Evolutionary conservation across 2,329 filamentous ascomycete species (phyloP).

Genomic region (Cytospora piceicola): DNA sequence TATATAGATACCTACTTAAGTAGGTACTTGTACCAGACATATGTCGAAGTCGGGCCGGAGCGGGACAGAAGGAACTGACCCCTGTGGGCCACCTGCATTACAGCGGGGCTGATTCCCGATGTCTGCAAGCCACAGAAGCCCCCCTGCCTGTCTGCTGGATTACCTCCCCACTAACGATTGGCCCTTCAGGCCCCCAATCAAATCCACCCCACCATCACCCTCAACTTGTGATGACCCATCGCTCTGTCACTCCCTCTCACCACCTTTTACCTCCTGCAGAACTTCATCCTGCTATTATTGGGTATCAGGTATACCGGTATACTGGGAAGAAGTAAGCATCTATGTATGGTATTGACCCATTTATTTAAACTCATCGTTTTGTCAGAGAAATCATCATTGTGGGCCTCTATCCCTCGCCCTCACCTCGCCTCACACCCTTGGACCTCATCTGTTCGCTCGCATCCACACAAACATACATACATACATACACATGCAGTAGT

Average conservation of each 20-base stretch:
- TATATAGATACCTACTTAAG: too few relatives aligned
- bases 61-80: too few relatives aligned
- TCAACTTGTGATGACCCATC: neutral
- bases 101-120: neutral
- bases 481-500: neutral
- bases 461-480: too few relatives aligned
- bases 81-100: neutral
- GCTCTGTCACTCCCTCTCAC: too few relatives aligned
- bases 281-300: neutral
- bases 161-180: neutral
- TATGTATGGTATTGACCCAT: neutral
- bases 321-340: neutral
- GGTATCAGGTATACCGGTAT: neutral
- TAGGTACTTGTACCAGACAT: too few relatives aligned
- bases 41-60: too few relatives aligned
- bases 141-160: neutral
- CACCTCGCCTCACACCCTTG: neutral
- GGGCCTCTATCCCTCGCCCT: slow-evolving; percentile 1
- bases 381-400: slow-evolving; percentile 3
- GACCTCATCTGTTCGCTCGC: too few relatives aligned
- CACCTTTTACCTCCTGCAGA: neutral
- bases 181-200: too few relatives aligned
- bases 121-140: neutral
- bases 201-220: neutral
- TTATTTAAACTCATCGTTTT: slow-evolving; percentile 2